Percentiles rank a stretch among this genome's conserved stretches.
phyloP scores from a whole-genome alignment of 108 stramenopile species.

The Cyclotella baltica region DNA sequence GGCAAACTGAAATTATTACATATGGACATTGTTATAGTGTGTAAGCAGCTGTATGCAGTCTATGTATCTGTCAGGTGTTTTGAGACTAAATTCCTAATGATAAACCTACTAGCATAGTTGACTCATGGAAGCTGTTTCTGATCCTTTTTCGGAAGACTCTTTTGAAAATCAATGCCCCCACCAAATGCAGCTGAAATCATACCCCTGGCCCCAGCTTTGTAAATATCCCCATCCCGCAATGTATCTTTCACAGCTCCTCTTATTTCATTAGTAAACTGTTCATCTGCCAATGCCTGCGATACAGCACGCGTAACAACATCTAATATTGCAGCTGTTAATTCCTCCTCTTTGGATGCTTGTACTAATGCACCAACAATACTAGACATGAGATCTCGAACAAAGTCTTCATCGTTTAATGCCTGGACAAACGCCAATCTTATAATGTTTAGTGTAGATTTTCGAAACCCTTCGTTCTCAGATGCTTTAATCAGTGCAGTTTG shows the following conservation, averaged over 20 bases:
- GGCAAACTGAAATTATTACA: too few species aligned
- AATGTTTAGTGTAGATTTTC: conserved; percentile 5
- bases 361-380: conserved; percentile 34
- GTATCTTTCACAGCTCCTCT: conserved; percentile 33
- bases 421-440: conserved; percentile 21
- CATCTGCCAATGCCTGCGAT: conserved; percentile 32
- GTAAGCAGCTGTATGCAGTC: too few species aligned
- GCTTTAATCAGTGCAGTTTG: conserved; percentile 30
- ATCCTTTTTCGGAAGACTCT: conserved; percentile 11
- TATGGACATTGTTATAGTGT: too few species aligned
- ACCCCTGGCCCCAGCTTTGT: conserved; percentile 31
- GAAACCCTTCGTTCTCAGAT: conserved; percentile 26
- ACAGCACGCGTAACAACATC: conserved; percentile 34
- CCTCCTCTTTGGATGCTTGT: conserved; percentile 34
- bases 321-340: conserved; percentile 21
- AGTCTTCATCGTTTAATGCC: conserved; percentile 33
- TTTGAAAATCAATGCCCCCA: conserved; percentile 3
- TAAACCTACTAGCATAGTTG: neutral
- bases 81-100: neutral
- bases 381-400: conserved; percentile 33
- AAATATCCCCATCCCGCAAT: conserved; percentile 32
- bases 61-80: neutral
- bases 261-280: conserved; percentile 20
- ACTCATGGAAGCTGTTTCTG: neutral
- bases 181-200: conserved; percentile 25